A percentile compares a stretch with the other conserved stretches of the same genome.
These are phyloP conservation scores for Zea luxurians DNA, from an alignment of 176 grass and related monocot genomes.

Conservation along the genomic window DNA sequence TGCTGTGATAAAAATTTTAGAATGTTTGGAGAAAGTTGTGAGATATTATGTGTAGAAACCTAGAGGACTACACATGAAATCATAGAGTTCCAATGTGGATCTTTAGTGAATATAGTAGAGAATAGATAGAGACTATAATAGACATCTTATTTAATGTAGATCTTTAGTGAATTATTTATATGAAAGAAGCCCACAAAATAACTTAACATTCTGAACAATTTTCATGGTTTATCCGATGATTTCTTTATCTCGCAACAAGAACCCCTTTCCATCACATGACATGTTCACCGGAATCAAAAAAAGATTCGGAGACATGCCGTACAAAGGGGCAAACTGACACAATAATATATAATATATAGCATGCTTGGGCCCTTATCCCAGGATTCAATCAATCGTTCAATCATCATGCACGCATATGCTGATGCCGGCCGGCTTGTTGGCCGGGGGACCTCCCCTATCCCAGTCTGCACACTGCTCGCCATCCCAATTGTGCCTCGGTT, in stretches of 20 bases:
- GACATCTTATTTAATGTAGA: too few relatives aligned
- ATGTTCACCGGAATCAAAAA: conserved; percentile 27
- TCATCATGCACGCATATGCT: not conserved
- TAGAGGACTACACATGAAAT: too few relatives aligned
- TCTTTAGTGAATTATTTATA: too few relatives aligned
- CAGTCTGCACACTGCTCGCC: not conserved
- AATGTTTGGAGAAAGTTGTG: too few relatives aligned
- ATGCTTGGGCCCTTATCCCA: not conserved
- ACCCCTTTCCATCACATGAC: conserved; percentile 26
- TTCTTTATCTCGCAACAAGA: conserved; percentile 2
- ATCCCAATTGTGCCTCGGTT: conserved; percentile 14
- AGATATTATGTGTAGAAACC: too few relatives aligned
- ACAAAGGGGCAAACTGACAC: conserved; percentile 27
- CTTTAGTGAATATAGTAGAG: too few relatives aligned
- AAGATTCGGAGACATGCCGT: conserved; percentile 17
- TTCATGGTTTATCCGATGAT: not conserved
- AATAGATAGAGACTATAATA: too few relatives aligned
- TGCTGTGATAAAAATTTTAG: too few relatives aligned
- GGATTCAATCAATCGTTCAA: conserved; percentile 2
- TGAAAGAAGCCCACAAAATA: too few relatives aligned
- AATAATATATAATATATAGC: not conserved
- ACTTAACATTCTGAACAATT: not conserved
- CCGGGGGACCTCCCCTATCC: not conserved
- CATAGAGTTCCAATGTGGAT: too few relatives aligned
- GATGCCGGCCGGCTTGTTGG: not conserved